These are phyloP conservation scores for Candida hispaniensis DNA, from an alignment of 805 yeast species.

Conservation along the genomic window DNA sequence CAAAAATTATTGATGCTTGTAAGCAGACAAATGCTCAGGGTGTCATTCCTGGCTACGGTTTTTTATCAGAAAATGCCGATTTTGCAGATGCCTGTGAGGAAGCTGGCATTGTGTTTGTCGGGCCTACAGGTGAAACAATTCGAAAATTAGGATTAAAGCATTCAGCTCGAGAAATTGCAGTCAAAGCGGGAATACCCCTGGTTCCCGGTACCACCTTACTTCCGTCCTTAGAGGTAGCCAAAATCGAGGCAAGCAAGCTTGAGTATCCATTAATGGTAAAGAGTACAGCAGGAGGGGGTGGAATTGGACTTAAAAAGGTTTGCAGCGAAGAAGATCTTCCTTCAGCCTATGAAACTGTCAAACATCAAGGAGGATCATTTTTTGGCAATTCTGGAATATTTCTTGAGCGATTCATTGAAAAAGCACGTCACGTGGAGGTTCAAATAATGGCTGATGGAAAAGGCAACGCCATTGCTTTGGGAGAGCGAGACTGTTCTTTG, in stretches of 20 bases:
- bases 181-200: conserved; percentile 82
- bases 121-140: conserved; percentile 93
- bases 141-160: conserved; percentile 87
- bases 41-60: conserved; percentile 97
- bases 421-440: conserved; percentile 92
- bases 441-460: conserved; percentile 95
- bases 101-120: conserved; percentile 85
- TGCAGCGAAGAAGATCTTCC: conserved; percentile 72
- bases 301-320: conserved; percentile 92
- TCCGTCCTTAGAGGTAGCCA: conserved; percentile 60
- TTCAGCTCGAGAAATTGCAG: conserved; percentile 91
- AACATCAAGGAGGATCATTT: conserved; percentile 86
- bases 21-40: conserved; percentile 79
- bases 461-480: conserved; percentile 86
- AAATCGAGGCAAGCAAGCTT: conserved; percentile 56
- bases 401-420: conserved; percentile 86
- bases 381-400: conserved; percentile 96
- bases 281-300: conserved; percentile 99
- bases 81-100: conserved; percentile 77
- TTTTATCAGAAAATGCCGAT: conserved; percentile 91
- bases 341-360: conserved; percentile 78
- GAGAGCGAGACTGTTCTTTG: conserved; percentile 95
- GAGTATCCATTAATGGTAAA: conserved; percentile 90
- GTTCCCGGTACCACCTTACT: conserved; percentile 96
- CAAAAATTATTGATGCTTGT: conserved; percentile 79